Base-by-base conservation (phyloP, 1,139 yeast genomes). In the Lodderomyces jiufengensis region DNA sequence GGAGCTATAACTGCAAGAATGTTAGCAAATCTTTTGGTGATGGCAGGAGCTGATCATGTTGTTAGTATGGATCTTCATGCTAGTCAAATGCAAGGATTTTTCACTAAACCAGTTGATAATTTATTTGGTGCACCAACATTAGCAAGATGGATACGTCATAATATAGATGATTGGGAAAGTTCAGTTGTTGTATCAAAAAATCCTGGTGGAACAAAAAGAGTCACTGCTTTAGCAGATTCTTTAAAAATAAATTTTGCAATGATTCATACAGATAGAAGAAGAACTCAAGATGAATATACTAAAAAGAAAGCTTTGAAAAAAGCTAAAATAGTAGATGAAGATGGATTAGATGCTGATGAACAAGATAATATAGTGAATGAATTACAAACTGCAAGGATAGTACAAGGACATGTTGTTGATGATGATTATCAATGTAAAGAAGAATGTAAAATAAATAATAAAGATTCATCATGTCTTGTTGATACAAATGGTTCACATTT, bases 31-130 rank as follows among this genome's bases (percentile, higher is more conserved):
- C 66, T 94, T 54, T 70, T 94, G 48, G 81, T 90, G 38, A 92
- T 92, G 95, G 97, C 99, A 1, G 99, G 99, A 46, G 98, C 97
- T 15, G 98, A 94, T 63, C 99, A 92, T 65, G 95, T 92, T 45
- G 94, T 92, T 28, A 86, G 96, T 5, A 90, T 92, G 97, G 99
- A 92, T 59, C 70, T 92, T 50, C 98, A 94, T 57, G 98, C 98
- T 20, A 82, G 95, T 27, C 99, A 92, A 63, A 94, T 92, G 97
- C 99, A 92, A 68, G 99, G 99, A 10, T 92, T 94, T 57, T 92
- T 92, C 68, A 79, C 95, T 29, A 88, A 88, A 54, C 98, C 99
- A 0, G 97, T 92, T 21, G 99, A 92, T 61, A 92, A 92, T 59
- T 68, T 92, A 45, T 88, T 86, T 54, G 97, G 97, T 20, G 97